Base-by-base conservation (phyloP, 257 asterid species). In the Solanum megistacrolobum region DNA sequence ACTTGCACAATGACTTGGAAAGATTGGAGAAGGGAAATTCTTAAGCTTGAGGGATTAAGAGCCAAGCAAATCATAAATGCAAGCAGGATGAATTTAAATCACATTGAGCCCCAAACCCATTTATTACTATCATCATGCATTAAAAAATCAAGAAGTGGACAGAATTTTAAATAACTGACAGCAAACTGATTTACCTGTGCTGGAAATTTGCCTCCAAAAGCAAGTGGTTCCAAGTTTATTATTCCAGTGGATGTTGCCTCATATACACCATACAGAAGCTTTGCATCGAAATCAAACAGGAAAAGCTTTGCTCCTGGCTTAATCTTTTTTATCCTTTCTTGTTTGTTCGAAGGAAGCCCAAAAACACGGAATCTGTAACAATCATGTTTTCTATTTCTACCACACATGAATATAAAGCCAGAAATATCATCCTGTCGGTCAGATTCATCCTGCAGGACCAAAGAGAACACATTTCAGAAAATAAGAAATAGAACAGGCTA, bases 341-440 rank as follows among this genome's bases (percentile, higher is more conserved):
- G 89, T 88, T 86, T 83, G 12, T 94, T 91, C 72, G 6, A 76
- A 39, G 96, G 98, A 91, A 94, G 95, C 74, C 98, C 98, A 90
- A 96, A 94, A 85, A 96, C 96, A 79, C 98, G 96, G 91, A 91
- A 94, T 79, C 81, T 92, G 88, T 90, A 96, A 87, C 98, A 94
- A 81, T 94, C 93, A 41, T 85, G 86, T 93, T 96, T 96, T 39
- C 98, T 94, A 27, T 20, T 91, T 34, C 89, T 89, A 89, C 92
- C 92, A 87, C 98, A 94, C 91, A 94, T 89, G 90, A 96, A 96
- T 87, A 94, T 94, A 90, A 90, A 96, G 83, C 98, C 98, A 79
- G 96, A 73, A 73, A 90, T 86, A 20, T 29, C 65, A 79, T 41
- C 84, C 62, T n/a, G 84, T 4, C 6, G 62, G n/a, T 39, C 66